These are phyloP conservation scores for Paramecium octaurelia DNA, from an alignment of 73 alveolate species.

Conservation along the genomic window DNA sequence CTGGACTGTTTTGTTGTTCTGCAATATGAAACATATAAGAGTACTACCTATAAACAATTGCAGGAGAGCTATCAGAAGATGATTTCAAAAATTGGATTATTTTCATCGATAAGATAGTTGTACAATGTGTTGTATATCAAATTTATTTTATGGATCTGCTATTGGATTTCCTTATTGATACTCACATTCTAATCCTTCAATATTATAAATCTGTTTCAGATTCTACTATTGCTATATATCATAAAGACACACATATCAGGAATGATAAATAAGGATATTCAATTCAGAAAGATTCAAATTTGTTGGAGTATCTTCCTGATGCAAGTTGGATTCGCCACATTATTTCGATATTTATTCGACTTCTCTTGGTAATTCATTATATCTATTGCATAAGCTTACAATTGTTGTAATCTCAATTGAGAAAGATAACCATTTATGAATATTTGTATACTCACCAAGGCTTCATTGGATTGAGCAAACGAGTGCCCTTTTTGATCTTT, in stretches of 20 bases:
- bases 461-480: not conserved
- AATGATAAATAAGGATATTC: not conserved
- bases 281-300: not conserved
- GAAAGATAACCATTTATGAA: not conserved
- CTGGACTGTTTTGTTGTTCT: conserved; percentile 23
- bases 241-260: not conserved
- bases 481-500: not conserved
- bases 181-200: not conserved
- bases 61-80: not conserved
- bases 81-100: not conserved
- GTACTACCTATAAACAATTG: not conserved
- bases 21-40: conserved; percentile 29
- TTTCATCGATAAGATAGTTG: not conserved
- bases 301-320: conserved; percentile 21
- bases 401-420: not conserved
- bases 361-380: not conserved
- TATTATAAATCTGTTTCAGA: not conserved
- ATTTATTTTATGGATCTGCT: conserved; percentile 4
- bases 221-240: not conserved
- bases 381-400: not conserved
- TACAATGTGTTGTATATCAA: not conserved
- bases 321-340: conserved; percentile 1
- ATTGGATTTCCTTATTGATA: not conserved
- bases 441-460: not conserved
- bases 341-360: conserved; percentile 13